A percentile compares a stretch with the other conserved stretches of the same genome.
phyloP scores from a whole-genome alignment of 805 yeast genomes.

The Jamesozyma hellenica region DNA sequence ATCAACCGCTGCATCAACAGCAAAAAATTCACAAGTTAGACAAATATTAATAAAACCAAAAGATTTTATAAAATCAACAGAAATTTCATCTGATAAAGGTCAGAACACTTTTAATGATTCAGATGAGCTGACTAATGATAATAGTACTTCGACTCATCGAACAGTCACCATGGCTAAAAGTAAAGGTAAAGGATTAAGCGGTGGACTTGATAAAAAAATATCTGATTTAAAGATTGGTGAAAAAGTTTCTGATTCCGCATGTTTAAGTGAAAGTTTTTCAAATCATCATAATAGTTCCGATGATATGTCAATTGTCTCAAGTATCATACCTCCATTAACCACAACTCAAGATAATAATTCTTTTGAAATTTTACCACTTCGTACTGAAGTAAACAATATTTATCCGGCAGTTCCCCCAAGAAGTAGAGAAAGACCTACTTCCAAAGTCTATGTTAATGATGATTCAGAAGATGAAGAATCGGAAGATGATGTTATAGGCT shows the following conservation, averaged over 20 bases:
- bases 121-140: constrained; percentile 17
- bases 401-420: constrained; percentile 29
- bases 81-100: neutral
- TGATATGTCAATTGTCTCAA: constrained; percentile 7
- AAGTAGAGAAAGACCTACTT: constrained; percentile 26
- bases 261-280: neutral
- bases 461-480: neutral
- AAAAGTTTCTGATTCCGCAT: no score
- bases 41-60: no score
- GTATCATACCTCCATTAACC: constrained; percentile 19
- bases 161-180: neutral
- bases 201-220: neutral
- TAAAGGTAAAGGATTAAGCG: neutral
- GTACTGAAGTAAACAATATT: constrained; percentile 14
- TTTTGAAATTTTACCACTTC: constrained; percentile 4
- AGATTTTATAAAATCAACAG: no score
- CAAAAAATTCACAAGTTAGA: no score
- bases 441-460: constrained; percentile 13
- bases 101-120: constrained; percentile 14
- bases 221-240: no score
- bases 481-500: neutral
- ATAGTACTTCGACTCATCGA: constrained; percentile 6
- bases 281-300: constrained; percentile 1
- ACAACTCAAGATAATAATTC: constrained; percentile 10
- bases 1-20: no score